Percentiles rank a stretch among this genome's conserved stretches.
phyloP scores from a whole-genome alignment of 148 eudicot species.

The Camellia japonica region DNA sequence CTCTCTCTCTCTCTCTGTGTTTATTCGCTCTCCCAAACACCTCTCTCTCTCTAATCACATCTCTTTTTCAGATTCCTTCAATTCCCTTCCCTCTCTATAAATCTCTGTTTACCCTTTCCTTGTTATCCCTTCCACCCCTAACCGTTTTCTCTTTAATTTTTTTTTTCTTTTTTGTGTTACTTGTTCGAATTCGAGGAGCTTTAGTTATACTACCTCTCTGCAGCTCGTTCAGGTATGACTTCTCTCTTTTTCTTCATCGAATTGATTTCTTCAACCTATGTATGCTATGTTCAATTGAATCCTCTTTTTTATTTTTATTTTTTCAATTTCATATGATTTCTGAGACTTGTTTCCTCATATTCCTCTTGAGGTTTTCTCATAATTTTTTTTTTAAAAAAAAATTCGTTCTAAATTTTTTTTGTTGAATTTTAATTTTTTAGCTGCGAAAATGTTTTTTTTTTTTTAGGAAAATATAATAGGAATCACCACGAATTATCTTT shows the following conservation, averaged over 20 bases:
- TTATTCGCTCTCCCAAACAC: background rate
- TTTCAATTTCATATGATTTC: no score
- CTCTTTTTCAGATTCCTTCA: background rate
- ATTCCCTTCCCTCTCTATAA: background rate
- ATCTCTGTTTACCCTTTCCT: background rate
- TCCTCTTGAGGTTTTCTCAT: no score
- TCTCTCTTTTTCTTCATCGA: background rate
- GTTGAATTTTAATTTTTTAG: no score
- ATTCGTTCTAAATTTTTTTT: no score
- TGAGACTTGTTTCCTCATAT: no score
- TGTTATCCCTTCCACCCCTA: background rate
- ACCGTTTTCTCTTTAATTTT: background rate
- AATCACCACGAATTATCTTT: background rate
- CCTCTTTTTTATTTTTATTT: no score
- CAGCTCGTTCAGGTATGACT: background rate
- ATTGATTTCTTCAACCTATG: background rate
- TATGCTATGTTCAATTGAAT: no score
- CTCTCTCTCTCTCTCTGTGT: constrained; percentile 10
- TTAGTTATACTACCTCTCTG: background rate
- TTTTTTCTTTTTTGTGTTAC: background rate
- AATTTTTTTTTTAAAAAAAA: no score
- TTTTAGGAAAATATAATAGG: background rate
- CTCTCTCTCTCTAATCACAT: background rate
- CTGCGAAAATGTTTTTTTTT: no score
- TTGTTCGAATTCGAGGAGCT: background rate